A percentile compares a stretch with the other conserved stretches of the same genome.
Evolutionary conservation across 108 stramenopile genomes (phyloP).

Genomic region (Schizochytrium sp.): DNA sequence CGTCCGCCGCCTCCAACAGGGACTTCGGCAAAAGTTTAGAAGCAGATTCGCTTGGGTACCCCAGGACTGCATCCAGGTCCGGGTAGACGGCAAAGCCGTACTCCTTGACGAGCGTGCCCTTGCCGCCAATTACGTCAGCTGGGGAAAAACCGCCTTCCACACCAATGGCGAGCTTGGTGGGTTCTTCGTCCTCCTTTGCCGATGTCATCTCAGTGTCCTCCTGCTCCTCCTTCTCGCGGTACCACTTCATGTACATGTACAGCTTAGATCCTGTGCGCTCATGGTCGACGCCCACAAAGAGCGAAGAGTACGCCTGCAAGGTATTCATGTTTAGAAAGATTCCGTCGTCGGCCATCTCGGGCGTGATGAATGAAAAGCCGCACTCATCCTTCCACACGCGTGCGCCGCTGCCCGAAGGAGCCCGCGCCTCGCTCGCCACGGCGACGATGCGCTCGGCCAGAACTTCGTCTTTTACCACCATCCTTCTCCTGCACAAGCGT

Average conservation of each 20-base stretch:
- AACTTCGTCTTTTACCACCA: too few relatives aligned
- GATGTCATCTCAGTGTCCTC: conserved; percentile 24
- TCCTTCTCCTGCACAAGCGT: too few relatives aligned
- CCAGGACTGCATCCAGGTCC: conserved; percentile 23
- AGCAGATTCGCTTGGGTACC: conserved; percentile 49
- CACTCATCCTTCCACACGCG: conserved; percentile 75
- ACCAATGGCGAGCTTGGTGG: conserved; percentile 78
- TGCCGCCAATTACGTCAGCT: conserved; percentile 58
- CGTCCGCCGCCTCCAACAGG: conserved; percentile 61
- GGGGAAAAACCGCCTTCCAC: conserved; percentile 83
- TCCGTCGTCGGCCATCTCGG: conserved; percentile 61
- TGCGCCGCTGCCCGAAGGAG: neutral
- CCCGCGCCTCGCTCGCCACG: too few relatives aligned
- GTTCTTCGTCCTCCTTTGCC: conserved; percentile 22
- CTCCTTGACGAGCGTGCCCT: conserved; percentile 63
- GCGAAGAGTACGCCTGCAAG: conserved; percentile 69
- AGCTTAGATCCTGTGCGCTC: conserved; percentile 21
- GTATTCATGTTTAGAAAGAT: conserved; percentile 75
- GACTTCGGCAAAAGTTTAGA: conserved; percentile 53
- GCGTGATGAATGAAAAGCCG: conserved; percentile 76
- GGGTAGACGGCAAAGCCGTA: conserved; percentile 39
- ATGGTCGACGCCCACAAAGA: conserved; percentile 45
- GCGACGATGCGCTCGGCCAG: too few relatives aligned
- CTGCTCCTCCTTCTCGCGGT: conserved; percentile 39
- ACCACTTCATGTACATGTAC: conserved; percentile 62